Evolutionary conservation across 768 basidiomycete species (phyloP).

Genomic region (Boletus pseudopeckii): DNA sequence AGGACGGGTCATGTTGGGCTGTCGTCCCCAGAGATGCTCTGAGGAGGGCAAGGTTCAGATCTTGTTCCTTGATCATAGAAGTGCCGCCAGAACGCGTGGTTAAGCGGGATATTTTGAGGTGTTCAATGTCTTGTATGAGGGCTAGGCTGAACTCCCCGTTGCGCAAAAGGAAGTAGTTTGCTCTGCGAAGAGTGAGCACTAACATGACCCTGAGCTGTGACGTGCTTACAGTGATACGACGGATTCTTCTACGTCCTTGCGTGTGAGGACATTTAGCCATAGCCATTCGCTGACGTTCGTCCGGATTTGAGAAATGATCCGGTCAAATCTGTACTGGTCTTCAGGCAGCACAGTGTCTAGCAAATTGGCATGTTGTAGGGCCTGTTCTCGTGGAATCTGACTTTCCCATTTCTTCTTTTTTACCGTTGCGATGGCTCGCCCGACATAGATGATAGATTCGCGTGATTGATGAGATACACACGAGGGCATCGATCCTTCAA

Average conservation of each 20-base stretch:
- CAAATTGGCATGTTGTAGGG: conserved; percentile 60
- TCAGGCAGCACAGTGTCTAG: conserved; percentile 68
- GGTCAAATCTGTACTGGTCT: conserved; percentile 74
- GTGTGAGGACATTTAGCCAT: conserved; percentile 85
- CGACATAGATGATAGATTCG: conserved; percentile 84
- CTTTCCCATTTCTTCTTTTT: conserved; percentile 76
- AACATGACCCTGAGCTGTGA: not conserved
- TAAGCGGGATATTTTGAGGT: conserved; percentile 75
- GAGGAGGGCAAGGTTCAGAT: conserved; percentile 81
- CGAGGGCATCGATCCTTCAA: conserved; percentile 67
- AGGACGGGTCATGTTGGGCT: conserved; percentile 80
- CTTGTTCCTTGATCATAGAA: conserved; percentile 86
- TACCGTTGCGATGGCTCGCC: conserved; percentile 81
- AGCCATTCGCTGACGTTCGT: conserved; percentile 90
- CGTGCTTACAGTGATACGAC: conserved; percentile 75
- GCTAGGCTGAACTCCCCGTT: conserved; percentile 86
- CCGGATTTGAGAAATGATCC: conserved; percentile 69
- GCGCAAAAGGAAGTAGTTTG: conserved; percentile 82
- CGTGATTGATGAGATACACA: conserved; percentile 69
- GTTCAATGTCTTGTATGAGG: conserved; percentile 82
- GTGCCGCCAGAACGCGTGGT: conserved; percentile 60
- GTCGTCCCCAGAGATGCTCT: conserved; percentile 86
- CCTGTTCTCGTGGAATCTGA: conserved; percentile 67
- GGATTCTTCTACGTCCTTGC: conserved; percentile 77
- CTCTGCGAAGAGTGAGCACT: conserved; percentile 43